Percentiles rank a stretch among this genome's conserved stretches.
Conservation (phyloP, 1,284 basidiomycete genomes). For the Trametes sp. region DNA sequence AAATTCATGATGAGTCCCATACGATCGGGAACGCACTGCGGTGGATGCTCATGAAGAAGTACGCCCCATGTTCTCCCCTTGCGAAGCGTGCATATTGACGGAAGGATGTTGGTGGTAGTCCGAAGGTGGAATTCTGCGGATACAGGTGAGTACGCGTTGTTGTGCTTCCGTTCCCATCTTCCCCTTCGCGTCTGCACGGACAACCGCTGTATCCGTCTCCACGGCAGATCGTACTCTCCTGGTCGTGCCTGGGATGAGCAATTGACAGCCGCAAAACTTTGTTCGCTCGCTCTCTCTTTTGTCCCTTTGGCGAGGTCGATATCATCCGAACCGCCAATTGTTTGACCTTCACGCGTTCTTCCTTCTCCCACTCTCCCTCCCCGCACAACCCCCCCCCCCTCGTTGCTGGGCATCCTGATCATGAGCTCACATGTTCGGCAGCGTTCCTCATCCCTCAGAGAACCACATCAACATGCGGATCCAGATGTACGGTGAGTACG, state of each 20-base stretch:
- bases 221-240: conserved; percentile 1
- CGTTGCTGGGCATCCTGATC: background rate
- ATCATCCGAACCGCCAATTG: conserved; percentile 1
- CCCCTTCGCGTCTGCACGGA: conserved; percentile 3
- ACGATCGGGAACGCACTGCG: conserved; percentile 94
- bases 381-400: no score
- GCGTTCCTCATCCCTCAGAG: conserved; percentile 96
- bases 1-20: conserved; percentile 93
- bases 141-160: conserved; percentile 73
- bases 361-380: background rate
- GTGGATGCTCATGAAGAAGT: conserved; percentile 99
- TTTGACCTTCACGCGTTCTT: background rate
- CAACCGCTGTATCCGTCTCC: conserved; percentile 6
- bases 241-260: background rate
- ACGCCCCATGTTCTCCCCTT: conserved; percentile 37
- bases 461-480: conserved; percentile 95
- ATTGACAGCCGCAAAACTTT: background rate
- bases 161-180: conserved; percentile 9
- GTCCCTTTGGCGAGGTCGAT: background rate
- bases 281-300: conserved; percentile 1
- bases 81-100: conserved; percentile 7
- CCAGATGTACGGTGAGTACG: conserved; percentile 94
- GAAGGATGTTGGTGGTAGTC: conserved; percentile 57
- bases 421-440: conserved; percentile 41
- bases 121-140: conserved; percentile 99